phyloP scores from a whole-genome alignment of 2,329 filamentous ascomycete species.

The Epichloe gansuensis region DNA sequence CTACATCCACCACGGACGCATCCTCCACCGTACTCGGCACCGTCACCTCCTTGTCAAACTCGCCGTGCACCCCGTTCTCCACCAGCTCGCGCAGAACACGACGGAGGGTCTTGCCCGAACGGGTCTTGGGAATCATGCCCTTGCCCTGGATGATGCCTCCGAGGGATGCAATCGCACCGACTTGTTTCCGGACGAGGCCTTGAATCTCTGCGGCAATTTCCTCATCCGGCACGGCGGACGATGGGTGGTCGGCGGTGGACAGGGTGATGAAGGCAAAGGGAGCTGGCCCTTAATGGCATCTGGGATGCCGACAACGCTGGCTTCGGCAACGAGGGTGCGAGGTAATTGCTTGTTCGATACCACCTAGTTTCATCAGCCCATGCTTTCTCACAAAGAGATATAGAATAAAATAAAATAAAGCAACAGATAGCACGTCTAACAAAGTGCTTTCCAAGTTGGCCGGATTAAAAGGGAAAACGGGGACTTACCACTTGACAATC shows the following conservation, averaged over 20 bases:
- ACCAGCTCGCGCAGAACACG: constrained; percentile 72
- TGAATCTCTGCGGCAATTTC: constrained; percentile 52
- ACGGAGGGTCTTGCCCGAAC: constrained; percentile 82
- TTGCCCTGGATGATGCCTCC: constrained; percentile 77
- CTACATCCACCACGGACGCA: constrained; percentile 58
- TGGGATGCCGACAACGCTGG: constrained; percentile 75
- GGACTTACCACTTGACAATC: constrained; percentile 66
- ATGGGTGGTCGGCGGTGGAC: constrained; percentile 32
- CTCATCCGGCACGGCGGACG: constrained; percentile 36
- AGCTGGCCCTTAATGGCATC: constrained; percentile 81
- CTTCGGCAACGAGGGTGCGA: constrained; percentile 75
- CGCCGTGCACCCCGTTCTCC: constrained; percentile 66
- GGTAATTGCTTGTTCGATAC: constrained; percentile 84
- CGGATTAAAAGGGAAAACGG: too few relatives aligned
- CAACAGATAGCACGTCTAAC: too few relatives aligned
- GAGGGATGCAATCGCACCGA: constrained; percentile 76
- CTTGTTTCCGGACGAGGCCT: constrained; percentile 59
- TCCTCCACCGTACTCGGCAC: constrained; percentile 85
- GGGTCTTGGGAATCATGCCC: constrained; percentile 82
- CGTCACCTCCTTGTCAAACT: constrained; percentile 58
- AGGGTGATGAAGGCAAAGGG: constrained; percentile 77
- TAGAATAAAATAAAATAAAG: neutral
- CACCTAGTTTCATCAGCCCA: constrained; percentile 36
- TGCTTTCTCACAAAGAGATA: neutral
- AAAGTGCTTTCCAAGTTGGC: too few relatives aligned